Evolutionary conservation across 768 basidiomycete species (phyloP), one percentile per base, ranked within the genome.

Genomic region (Panaeolus cyanescens): DNA sequence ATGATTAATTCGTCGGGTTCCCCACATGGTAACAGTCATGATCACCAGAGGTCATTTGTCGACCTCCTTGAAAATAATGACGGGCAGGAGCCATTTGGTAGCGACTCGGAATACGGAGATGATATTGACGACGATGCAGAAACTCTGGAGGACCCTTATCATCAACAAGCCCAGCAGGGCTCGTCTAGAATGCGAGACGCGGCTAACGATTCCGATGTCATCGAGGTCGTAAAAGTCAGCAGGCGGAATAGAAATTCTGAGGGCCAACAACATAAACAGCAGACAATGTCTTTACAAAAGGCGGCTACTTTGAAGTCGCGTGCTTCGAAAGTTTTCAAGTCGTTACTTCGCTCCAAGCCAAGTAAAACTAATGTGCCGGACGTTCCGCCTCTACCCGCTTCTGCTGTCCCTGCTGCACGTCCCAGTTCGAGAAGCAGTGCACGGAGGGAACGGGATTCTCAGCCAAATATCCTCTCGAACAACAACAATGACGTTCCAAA

Each of bases 141-240:
- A 30, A 30, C 58, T 28, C 59, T 62, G 19, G 62, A 56, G n/a
- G 67, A 66, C 61, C 59, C 59, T 57, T 36, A 62, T 58, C 64
- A 64, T 54, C 62, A 58, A 50, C 39, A 39, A 45, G 53, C 55
- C 62, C 63, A 30, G 64, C 58, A 37, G 63, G 15, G 45, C 12
- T 50, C 45, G 45, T 50, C 45, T 57, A 42, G 50, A 56, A 70
- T 54, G 31, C 65, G 62, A 37, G 69, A 73, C 36, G 56, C 68
- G 37, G 79, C 74, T 15, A 71, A 80, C 60, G 83, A 83, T 62
- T 85, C 83, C 19, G 86, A 86, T 65, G 79, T 88, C 33, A 73
- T 87, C 13, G 87, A 89, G 68, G 82, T 88, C 31, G 76, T 88
- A 36, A 86, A 85, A 67, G 80, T 88, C 60, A 77, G 80, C 64